Evolutionary conservation across 768 basidiomycete species (phyloP), one percentile per base, ranked within the genome.

Genomic region (Peribolospora kevripleyi): DNA sequence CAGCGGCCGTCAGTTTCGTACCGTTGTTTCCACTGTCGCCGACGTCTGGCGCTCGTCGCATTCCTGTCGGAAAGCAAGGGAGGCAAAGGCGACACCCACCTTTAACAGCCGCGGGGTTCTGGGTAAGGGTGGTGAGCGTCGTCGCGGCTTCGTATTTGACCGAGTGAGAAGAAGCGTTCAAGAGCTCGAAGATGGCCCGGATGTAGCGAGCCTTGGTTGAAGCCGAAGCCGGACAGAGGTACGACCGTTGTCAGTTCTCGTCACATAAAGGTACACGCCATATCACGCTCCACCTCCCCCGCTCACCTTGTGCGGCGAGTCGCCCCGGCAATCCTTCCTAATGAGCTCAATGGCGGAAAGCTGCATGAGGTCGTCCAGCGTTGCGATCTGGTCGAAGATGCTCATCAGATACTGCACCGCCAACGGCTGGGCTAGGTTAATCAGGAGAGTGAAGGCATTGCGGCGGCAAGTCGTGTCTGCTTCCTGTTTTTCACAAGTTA

Each of bases 131-230:
- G 0, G 93, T 97, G 46, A 97, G 74, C 3, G 86, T 91, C 4
- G 82, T 87, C 2, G 93, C 91, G 25, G 91, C 91, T 65, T 97
- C 93, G 63, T 97, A 97, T 66, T 91, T 93, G 57, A 95, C 91
- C 4, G 86, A 84, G 65, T 88, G 82, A 6, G 86, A 90, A 0
- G 82, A 73, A 2, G 83, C 80, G 64, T 83, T 84, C 50, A 97
- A 74, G 14, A 95, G 75, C 64, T 95, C 88, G 57, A 88, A 87
- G 65, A 97, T 86, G 67, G 77, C 78, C 37, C 86, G 79, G 65
- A 97, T 91, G 71, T 90, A 97, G 57, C 84, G 78, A n/a, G 87
- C 69, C 86, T 91, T 58, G 6, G 25, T 25, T 25, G 25, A 25
- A 25, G 25, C 25, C 25, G 25, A 25, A 25, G 25, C 25, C 25